A percentile compares a stretch with the other conserved stretches of the same genome.
Conservation (phyloP, 495 filamentous ascomycete genomes). For the Tuber borchii region DNA sequence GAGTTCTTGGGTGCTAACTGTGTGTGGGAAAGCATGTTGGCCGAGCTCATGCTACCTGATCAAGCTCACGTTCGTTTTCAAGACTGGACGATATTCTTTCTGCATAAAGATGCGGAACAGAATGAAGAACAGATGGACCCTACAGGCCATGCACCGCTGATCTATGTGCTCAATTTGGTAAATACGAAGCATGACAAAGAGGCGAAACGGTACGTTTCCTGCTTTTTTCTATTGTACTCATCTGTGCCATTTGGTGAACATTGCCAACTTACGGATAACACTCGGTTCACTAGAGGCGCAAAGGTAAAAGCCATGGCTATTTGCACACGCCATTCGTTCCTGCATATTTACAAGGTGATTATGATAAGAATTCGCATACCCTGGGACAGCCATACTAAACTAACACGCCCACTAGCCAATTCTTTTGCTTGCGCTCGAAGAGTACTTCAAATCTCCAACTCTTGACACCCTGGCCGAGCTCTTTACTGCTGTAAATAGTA, state of each 20-base stretch:
- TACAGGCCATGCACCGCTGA: conserved; percentile 76
- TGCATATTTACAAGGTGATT: conserved; percentile 93
- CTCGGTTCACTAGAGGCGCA: conserved; percentile 60
- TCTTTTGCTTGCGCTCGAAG: conserved; percentile 86
- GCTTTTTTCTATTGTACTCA: neutral
- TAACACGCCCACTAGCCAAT: conserved; percentile 58
- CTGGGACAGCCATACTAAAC: conserved; percentile 16
- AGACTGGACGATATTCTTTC: conserved; percentile 98
- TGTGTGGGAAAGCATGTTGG: conserved; percentile 63
- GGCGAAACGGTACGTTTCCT: conserved; percentile 60
- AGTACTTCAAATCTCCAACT: conserved; percentile 91
- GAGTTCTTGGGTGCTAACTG: conserved; percentile 21
- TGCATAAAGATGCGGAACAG: conserved; percentile 84
- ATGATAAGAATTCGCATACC: neutral
- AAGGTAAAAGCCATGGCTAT: conserved; percentile 99
- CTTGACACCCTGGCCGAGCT: conserved; percentile 83
- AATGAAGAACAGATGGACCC: conserved; percentile 67
- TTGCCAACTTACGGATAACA: conserved; percentile 16
- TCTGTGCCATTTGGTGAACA: neutral
- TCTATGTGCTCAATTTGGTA: conserved; percentile 95
- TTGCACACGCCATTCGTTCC: conserved; percentile 94
- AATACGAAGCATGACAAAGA: conserved; percentile 95
- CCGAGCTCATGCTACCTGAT: conserved; percentile 97
- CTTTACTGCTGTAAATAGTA: conserved; percentile 86
- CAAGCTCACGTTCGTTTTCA: conserved; percentile 91